Percentiles rank a stretch among this genome's conserved stretches.
These are phyloP conservation scores for Leptomonas pyrrhocoris DNA, from an alignment of 208 protist species.

Conservation along the genomic window DNA sequence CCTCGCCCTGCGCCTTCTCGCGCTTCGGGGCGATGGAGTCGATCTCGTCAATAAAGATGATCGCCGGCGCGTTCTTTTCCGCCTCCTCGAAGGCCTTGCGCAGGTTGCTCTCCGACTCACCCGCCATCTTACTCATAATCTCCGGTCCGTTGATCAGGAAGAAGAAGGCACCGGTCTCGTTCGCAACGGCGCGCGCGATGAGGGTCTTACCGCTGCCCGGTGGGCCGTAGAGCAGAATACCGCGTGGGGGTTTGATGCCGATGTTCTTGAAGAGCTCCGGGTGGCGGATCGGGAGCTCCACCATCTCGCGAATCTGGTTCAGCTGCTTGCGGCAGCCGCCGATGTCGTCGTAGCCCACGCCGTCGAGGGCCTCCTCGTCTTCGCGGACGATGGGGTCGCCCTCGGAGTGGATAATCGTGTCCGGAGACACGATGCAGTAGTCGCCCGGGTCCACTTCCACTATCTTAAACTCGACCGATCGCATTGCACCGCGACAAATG, in stretches of 20 bases:
- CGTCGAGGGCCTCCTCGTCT: constrained; percentile 98
- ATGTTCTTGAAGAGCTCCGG: constrained; percentile 99
- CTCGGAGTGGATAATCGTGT: constrained; percentile 99
- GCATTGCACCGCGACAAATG: constrained; percentile 97
- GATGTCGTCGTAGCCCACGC: constrained; percentile 99
- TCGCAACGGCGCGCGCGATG: constrained; percentile 99
- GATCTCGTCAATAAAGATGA: constrained; percentile 99
- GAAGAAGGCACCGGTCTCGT: constrained; percentile 99
- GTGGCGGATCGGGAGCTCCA: constrained; percentile 99
- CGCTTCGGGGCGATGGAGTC: constrained; percentile 99
- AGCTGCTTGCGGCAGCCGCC: constrained; percentile 99
- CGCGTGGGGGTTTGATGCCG: constrained; percentile 97
- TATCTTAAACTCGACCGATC: constrained; percentile 99
- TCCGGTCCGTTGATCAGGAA: constrained; percentile 99
- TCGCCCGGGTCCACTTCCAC: constrained; percentile 98
- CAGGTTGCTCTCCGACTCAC: constrained; percentile 99
- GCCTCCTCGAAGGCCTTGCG: constrained; percentile 99
- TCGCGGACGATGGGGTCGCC: constrained; percentile 99
- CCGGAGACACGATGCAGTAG: constrained; percentile 98
- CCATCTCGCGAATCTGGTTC: constrained; percentile 98
- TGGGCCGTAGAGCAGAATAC: constrained; percentile 99
- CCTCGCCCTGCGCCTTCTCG: constrained; percentile 99
- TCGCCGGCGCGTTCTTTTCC: constrained; percentile 99
- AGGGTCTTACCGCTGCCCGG: constrained; percentile 99
- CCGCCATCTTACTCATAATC: constrained; percentile 99